Evolutionary conservation across 495 filamentous ascomycete genomes (phyloP), one percentile per base, ranked within the genome.

Genomic region (Penicillium desertorum): DNA sequence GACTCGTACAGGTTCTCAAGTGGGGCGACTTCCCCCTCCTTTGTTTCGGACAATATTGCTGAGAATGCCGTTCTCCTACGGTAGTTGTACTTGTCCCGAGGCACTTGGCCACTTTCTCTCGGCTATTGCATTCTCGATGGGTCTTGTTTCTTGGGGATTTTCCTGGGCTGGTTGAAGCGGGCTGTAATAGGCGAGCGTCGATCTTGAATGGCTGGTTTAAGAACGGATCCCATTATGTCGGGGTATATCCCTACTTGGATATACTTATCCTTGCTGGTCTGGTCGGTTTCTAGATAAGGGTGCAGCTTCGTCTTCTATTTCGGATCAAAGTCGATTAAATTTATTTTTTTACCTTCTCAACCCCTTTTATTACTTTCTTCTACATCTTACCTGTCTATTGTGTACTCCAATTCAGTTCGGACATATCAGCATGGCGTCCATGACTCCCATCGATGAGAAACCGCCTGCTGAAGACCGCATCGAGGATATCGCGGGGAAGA

Each of bases 401-500:
- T 8, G 17, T n/a, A n/a, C 7, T 17, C 36, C 36, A 17, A 39
- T 39, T 39, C 16, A 39, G 2, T n/a, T 39, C 16, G 7, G 36
- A 17, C 5, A 37, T 6, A 39, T 17, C 16, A 39, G 2, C 2
- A 47, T 55, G 44, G 53, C 19, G 17, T 39, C 20, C 0, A 47
- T 47, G 50, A 23, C 48, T 23, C 12, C 45, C 22, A 50, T 32
- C 36, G 61, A 61, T 42, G 69, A 72, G 54, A 73, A 75, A 57
- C 48, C 46, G n/a, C 48, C 46, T 20, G 61, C 45, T 17, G 64
- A 69, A 5, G 63, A 70, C 27, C 67, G 62, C 17, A 59, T 75
- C 37, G 72, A 75, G 46, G 66, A 75, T 51, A 49, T 73, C 29
- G 59, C 49, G 11, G 60, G 55, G 4, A 41, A 57, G 2, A 58